Conservation (phyloP, 306 rosid species). For the Bauhinia variegata region DNA sequence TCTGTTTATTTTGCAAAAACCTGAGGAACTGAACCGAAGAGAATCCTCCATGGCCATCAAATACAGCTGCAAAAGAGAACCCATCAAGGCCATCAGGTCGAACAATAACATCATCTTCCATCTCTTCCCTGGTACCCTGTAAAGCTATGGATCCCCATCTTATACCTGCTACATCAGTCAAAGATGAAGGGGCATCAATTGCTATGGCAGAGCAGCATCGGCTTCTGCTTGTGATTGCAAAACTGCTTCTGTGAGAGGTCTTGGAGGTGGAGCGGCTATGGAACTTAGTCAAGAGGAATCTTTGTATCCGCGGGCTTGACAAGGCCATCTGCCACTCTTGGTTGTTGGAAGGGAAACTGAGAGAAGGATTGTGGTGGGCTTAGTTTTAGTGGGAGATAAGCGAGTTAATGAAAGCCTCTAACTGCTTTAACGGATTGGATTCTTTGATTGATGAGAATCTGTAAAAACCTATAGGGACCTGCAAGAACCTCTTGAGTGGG, state of each 20-base stretch:
- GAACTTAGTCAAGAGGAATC: slow-evolving; percentile 56
- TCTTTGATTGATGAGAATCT: slow-evolving; percentile 32
- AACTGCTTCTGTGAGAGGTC: slow-evolving; percentile 34
- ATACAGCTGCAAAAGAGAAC: slow-evolving; percentile 88
- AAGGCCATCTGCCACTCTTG: slow-evolving; percentile 62
- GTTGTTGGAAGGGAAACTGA: slow-evolving; percentile 22
- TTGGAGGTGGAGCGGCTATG: slow-evolving; percentile 39
- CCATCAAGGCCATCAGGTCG: slow-evolving; percentile 64
- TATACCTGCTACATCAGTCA: slow-evolving; percentile 57
- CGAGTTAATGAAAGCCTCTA: slow-evolving; percentile 68
- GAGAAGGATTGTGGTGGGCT: slow-evolving; percentile 25
- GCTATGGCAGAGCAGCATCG: slow-evolving; percentile 81
- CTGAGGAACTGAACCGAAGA: slow-evolving; percentile 86
- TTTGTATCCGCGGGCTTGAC: slow-evolving; percentile 72
- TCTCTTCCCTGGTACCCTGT: slow-evolving; percentile 89
- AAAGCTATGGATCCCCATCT: slow-evolving; percentile 81
- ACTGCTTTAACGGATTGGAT: slow-evolving; percentile 75
- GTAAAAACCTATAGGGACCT: neutral
- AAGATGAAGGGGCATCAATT: slow-evolving; percentile 74
- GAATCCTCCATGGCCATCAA: slow-evolving; percentile 94
- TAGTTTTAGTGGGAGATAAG: slow-evolving; percentile 54
- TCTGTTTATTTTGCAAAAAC: slow-evolving; percentile 38
- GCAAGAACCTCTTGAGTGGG: neutral
- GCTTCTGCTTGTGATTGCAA: slow-evolving; percentile 31
- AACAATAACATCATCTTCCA: slow-evolving; percentile 81